Evolutionary conservation across 768 basidiomycete genomes (phyloP), one percentile per base, ranked within the genome.

Genomic region (Russula sp.): DNA sequence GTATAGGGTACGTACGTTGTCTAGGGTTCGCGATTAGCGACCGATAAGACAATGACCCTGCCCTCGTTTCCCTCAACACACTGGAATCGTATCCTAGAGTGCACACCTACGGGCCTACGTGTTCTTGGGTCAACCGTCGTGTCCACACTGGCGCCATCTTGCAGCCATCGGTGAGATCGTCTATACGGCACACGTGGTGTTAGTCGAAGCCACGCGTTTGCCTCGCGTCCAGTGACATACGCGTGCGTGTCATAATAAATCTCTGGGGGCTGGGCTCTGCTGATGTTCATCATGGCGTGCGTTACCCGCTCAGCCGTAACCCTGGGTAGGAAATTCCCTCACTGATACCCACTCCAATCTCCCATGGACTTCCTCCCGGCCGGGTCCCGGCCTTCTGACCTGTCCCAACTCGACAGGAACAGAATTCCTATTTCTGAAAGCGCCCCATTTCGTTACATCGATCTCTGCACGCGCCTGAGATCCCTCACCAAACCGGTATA

Each of bases 161-260:
- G 48, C 55, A 20, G 10, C 35, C n/a, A 47, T 53, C 58, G 45
- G 9, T 27, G 31, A 31, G n/a, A 47, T 31, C 44, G 39, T 47
- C 18, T 34, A 18, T 35, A 39, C 39, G 16, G 31, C 39, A 39
- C 58, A 49, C 54, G 58, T 55, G 59, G 50, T 44, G 58, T 51
- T 18, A 44, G 20, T 35, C 22, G 39, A 14, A 8, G 54, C 54
- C 63, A 64, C 35, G 63, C 63, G 54, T 60, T 60, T 50, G 54
- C 63, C 63, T 64, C 59, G 32, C 57, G 63, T 55, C 37, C 32
- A 20, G 40, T 53, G 48, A 59, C 58, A 50, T 48, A 50, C 47
- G 47, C 63, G 58, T 60, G 58, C 34, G 20, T 60, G 55, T 64
- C 53, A 64, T 60, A 55, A 54, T 35, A 8, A 35, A 27, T 22